Evolutionary conservation across 148 eudicot species (phyloP).

Genomic region (Arbutus unedo): DNA sequence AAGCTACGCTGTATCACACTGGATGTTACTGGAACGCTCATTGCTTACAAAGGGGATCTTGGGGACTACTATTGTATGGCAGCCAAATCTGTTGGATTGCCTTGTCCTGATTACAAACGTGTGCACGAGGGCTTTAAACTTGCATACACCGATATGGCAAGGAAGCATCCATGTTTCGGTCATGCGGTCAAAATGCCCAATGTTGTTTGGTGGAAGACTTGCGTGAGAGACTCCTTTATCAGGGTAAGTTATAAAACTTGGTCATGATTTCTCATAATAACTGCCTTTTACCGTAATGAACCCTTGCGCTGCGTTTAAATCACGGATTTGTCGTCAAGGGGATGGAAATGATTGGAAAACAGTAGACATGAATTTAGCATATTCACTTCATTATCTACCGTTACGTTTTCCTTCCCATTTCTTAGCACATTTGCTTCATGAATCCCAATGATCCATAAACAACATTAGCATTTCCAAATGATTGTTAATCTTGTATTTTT

Average conservation of each 20-base stretch:
- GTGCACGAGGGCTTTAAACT: constrained; percentile 91
- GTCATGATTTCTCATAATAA: neutral
- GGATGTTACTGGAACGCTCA: constrained; percentile 93
- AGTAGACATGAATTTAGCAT: neutral
- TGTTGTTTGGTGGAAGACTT: constrained; percentile 95
- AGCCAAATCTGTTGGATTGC: constrained; percentile 85
- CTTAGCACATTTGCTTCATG: neutral
- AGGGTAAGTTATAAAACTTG: constrained; percentile 41
- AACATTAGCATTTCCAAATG: neutral
- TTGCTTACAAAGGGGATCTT: constrained; percentile 94
- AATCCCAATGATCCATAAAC: neutral
- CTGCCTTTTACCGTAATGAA: neutral
- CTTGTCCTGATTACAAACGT: constrained; percentile 92
- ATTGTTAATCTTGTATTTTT: constrained; percentile 10
- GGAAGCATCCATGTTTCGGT: constrained; percentile 89
- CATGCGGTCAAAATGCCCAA: constrained; percentile 84
- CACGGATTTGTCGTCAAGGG: neutral
- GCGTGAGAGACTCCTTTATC: constrained; percentile 78
- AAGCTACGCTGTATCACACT: constrained; percentile 77
- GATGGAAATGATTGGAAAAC: neutral
- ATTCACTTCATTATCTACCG: neutral
- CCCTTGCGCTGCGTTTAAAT: neutral
- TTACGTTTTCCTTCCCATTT: neutral
- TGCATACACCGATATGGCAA: constrained; percentile 88
- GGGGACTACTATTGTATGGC: constrained; percentile 99